Percentiles rank a stretch among this genome's conserved stretches.
These are phyloP conservation scores for Globisporangium camurandrum DNA, from an alignment of 352 stramenopile species.

Conservation along the genomic window DNA sequence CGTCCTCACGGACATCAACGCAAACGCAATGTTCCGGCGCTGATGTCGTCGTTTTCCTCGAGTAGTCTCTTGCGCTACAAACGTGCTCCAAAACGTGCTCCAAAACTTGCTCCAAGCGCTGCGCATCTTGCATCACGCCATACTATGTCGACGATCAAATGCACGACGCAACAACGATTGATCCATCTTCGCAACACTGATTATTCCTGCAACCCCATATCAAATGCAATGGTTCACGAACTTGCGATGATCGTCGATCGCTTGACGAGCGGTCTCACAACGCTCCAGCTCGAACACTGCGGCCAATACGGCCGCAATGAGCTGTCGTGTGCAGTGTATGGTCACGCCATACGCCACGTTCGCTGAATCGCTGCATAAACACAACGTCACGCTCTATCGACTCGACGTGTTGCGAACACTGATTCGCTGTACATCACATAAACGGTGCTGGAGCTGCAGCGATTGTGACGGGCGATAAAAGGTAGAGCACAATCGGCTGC, in stretches of 20 bases:
- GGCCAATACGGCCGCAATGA: too few species aligned
- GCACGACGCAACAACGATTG: constrained; percentile 4
- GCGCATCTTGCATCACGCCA: constrained; percentile 39
- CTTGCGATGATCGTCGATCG: constrained; percentile 44
- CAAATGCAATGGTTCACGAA: constrained; percentile 31
- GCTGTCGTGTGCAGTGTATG: too few species aligned
- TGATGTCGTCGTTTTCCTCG: constrained; percentile 33
- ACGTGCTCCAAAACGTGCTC: constrained; percentile 29
- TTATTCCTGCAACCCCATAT: constrained; percentile 64
- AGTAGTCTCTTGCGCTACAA: constrained; percentile 40
- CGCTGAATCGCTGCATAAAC: too few species aligned
- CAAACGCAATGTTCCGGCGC: constrained; percentile 39
- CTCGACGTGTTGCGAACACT: too few species aligned
- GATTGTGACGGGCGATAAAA: too few species aligned
- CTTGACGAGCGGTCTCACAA: constrained; percentile 33
- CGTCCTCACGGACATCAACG: constrained; percentile 25
- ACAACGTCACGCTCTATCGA: too few species aligned
- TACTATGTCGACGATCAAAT: constrained; percentile 45
- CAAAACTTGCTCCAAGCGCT: too few species aligned
- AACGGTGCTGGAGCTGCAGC: too few species aligned
- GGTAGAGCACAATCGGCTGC: too few species aligned
- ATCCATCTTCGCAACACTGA: constrained; percentile 38
- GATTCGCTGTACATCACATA: too few species aligned
- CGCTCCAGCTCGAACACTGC: constrained; percentile 57
- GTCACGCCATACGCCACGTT: too few species aligned